Base-by-base conservation (phyloP, 768 basidiomycete genomes). In the Termitomyces sp. region DNA sequence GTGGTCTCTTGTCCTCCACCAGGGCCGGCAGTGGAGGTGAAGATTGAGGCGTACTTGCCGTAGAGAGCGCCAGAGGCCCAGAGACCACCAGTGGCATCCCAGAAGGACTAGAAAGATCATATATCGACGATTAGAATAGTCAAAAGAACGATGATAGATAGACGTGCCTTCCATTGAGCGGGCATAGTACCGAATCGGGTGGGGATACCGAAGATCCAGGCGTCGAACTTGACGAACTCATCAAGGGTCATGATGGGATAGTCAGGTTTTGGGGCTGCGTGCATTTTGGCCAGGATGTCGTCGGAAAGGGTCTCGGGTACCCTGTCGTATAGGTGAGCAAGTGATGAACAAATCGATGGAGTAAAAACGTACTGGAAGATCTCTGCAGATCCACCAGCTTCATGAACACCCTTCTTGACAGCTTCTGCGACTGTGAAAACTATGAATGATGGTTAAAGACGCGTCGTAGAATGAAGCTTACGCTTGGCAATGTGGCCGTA, bases 1-100 rank as follows among this genome's bases (percentile, higher is more conserved):
- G 86, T 88, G 4, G 74, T 57, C 62, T 86, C 87, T 61, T 93
- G 91, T n/a, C 92, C 92, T 56, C 91, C 90, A 53, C 90, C 90
- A 11, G 76, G 82, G n/a, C 77, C 73, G 1, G 77, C 87, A 0
- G 87, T 85, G 22, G 85, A 86, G 46, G 90, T 81, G 73, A 93
- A 93, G 41, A 83, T 71, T 14, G 84, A 77, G 2, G 80, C 91
- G 60, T 81, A 85, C 68, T 94, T 95, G 61, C 91, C 92, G 17
- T 76, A 69, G 49, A 94, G 73, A 1, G 69, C 74, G 21, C 90
- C 84, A 0, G 54, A 22, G 0, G 55, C 62, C 89, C 90, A 91
- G 32, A 88, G 76, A 1, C 68, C 62, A 53, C 90, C 89, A 8
- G 89, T 90, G 6, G 76, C 66, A 60, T 95, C 92, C 83, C 88